Base-by-base conservation (phyloP, 2,329 filamentous ascomycete species). In the Trichoderma brevicompactum region DNA sequence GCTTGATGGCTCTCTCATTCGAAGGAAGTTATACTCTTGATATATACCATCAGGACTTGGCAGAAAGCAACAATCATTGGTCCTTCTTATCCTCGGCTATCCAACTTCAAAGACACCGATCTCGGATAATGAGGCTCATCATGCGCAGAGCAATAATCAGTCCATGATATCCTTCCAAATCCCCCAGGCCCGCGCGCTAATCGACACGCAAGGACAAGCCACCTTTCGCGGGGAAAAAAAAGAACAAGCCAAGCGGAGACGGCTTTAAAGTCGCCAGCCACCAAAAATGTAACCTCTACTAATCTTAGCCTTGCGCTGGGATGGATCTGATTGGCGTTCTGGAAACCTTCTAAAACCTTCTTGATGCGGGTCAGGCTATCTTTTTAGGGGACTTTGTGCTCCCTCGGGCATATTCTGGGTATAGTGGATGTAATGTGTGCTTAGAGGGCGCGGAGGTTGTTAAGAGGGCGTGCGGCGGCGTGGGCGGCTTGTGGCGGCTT, bases 361-460 rank as follows among this genome's bases (percentile, higher is more conserved):
- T 15, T 2, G 34, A 36, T 32, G 56, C 44, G 44, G 44, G 17
- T 28, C 38, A 8, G 10, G 5, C 10, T 49, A 50, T 52, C 32
- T 3, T 28, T 49, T 36, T 34, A 44, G 28, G 28, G 10, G 28
- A 6, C 4, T 15, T 23, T 28, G 5, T 15, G 46, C 59, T 43
- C 49, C 17, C 36, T 43, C 48, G 17, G 34, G 44, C 17, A 28
- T 40, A 19, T 46, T 58, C 36, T 44, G 41, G 28, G 41, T n/a
- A 48, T 60, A 60, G 43, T 49, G 46, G 46, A 40, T 53, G 60
- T 43, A n/a, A 38, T 38, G 41, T 63, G 60, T 63, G 58, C 2
- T 63, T 63, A 40, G 60, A 63, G 60, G 60, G 60, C 60, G 60
- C 38, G 55, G 13, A 44, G 28, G 40, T 54, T 63, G 60, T 63